Base-by-base conservation (phyloP, 208 protist genomes). In the Leishmania amazonensis region DNA sequence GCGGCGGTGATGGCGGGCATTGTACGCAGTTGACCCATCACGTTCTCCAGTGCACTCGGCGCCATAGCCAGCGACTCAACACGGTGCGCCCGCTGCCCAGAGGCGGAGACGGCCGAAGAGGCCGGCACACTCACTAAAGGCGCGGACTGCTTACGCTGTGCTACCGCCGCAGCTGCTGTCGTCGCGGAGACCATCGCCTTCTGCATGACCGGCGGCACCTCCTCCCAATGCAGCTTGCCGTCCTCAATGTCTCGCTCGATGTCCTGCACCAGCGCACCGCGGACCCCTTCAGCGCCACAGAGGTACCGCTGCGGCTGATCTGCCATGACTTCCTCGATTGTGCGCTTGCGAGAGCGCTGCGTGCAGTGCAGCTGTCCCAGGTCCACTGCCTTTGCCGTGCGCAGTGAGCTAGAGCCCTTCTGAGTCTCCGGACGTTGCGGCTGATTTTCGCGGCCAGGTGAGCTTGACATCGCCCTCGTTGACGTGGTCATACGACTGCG, bases 261-360 rank as follows among this genome's bases (percentile, higher is more conserved):
- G 64, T 86, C 90, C 62, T 38, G 84, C 86, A 81, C 81, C 58
- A 79, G 75, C 51, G 73, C 75, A 8, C 76, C 81, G 6, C 80
- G 77, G 24, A 58, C 38, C 9, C 76, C 76, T 7, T 38, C 51
- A 45, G 49, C 70, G 49, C 57, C 62, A 75, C 24, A 78, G 19
- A 83, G 77, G 70, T 84, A 84, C 28, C 71, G 47, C n/a, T 77
- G 81, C 45, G 87, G 83, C 81, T 94, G 72, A 51, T 84, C 72
- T 13, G 88, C 87, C 62, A 97, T 90, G 4, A 96, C 87, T 49
- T 95, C 91, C 76, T 97, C 94, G 83, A 97, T 90, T 0, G 87
- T 89, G 35, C 84, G 86, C 6, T 84, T 70, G n/a, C 73, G 80
- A 15, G 83, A 87, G 62, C 80, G 84, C 85, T 92, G 89, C 49